Evolutionary conservation across 768 basidiomycete genomes (phyloP), one percentile per base, ranked within the genome.

Genomic region (Pleurotus eryngii): DNA sequence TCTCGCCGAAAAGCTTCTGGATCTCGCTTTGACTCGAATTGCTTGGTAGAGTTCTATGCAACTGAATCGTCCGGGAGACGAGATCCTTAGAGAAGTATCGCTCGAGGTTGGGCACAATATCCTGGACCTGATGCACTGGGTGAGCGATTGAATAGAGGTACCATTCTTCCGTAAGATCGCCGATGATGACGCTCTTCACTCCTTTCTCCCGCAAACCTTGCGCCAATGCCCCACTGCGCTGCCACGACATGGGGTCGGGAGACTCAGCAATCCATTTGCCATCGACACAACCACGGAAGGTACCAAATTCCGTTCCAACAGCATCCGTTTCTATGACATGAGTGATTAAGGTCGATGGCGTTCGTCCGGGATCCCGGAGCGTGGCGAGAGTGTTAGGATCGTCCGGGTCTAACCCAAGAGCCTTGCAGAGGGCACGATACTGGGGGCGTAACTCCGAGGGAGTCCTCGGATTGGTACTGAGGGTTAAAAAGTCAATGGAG

Each of bases 111-210:
- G 74, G 73, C 24, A 77, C 64, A 8, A 90, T 73, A 60, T 90
- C 89, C 20, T 61, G 61, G 18, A 75, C 69, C 7, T 73, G 68
- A 9, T 66, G 51, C 48, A 89, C 78, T 0, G 83, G 81, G 65
- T 89, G 82, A 3, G 87, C 82, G 61, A 90, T 84, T 12, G 86
- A 81, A 62, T 90, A 90, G 50, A 90, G 76, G 66, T 83, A 88
- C 88, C 89, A 90, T 67, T 91, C 89, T 62, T 90, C 87, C 14
- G 73, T 76, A 49, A 89, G 75, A 55, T 89, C 85, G 7, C 90
- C 89, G n/a, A 86, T 70, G 49, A 84, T 72, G 57, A 91, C 72
- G 64, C 79, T 82, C 40, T 73, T 77, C 46, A 90, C 75, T 2
- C 89, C 88, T 17, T 81, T 83, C 17, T 74, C 79, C 46, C 65